A percentile compares a stretch with the other conserved stretches of the same genome.
Conservation (phyloP, 352 stramenopile species). For the Phytophthora foliorum region DNA sequence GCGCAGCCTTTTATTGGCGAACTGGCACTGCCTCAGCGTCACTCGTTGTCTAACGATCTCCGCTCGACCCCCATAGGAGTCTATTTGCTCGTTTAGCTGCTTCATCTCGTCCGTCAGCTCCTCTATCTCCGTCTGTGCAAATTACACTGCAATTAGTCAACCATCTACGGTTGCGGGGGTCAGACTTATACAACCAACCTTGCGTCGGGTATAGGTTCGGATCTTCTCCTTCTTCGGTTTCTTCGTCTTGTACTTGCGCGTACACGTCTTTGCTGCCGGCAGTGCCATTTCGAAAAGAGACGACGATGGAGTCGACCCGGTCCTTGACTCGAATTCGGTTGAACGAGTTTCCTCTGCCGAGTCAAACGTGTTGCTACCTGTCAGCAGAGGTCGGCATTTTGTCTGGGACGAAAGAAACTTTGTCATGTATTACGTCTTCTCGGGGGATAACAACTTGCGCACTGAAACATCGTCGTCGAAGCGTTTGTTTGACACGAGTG, state of each 20-base stretch:
- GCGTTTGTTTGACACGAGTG: background rate
- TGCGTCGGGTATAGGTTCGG: slow-evolving; percentile 23
- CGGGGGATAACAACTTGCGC: background rate
- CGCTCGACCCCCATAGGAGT: background rate
- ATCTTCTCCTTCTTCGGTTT: slow-evolving; percentile 23
- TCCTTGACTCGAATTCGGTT: background rate
- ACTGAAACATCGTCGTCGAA: background rate
- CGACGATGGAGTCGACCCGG: background rate
- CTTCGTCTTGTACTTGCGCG: slow-evolving; percentile 5
- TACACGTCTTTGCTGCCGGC: background rate
- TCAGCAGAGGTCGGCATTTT: background rate
- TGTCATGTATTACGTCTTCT: background rate
- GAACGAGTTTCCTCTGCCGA: background rate
- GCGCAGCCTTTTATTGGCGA: slow-evolving; percentile 15
- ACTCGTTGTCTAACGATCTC: slow-evolving; percentile 5
- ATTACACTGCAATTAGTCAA: background rate
- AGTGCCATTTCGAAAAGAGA: background rate
- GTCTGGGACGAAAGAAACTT: background rate
- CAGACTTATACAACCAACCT: slow-evolving; percentile 8
- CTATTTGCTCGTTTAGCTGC: slow-evolving; percentile 8
- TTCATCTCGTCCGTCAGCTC: slow-evolving; percentile 15
- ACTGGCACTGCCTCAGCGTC: slow-evolving; percentile 16
- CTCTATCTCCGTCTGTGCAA: slow-evolving; percentile 23
- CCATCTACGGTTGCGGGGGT: too few species aligned
- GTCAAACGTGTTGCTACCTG: background rate